A percentile compares a stretch with the other conserved stretches of the same genome.
These are phyloP conservation scores for Penicillium fuscoglaucum DNA, from an alignment of 2,329 filamentous ascomycete species.

Conservation along the genomic window DNA sequence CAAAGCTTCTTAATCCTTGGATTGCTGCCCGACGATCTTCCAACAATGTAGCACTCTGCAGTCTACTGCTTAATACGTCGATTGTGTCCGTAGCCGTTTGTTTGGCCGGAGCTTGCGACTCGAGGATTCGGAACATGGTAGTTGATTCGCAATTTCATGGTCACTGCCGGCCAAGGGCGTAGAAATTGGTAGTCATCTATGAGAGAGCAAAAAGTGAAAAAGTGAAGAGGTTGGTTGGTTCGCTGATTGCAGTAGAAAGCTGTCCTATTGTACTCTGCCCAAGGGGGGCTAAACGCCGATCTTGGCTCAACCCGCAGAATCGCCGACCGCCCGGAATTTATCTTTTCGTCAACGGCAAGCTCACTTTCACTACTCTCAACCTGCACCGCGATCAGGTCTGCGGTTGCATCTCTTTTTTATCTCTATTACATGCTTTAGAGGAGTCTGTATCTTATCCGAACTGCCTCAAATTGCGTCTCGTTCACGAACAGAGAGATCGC, in stretches of 20 bases:
- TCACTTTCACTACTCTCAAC: slow-evolving; percentile 11
- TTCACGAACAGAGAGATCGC: slow-evolving; percentile 2
- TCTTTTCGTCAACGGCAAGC: slow-evolving; percentile 22
- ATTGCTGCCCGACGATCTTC: slow-evolving; percentile 95
- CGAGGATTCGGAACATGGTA: slow-evolving; percentile 59
- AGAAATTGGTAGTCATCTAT: slow-evolving; percentile 34
- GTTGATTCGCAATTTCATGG: slow-evolving; percentile 41
- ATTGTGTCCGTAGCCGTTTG: slow-evolving; percentile 97
- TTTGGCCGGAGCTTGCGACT: slow-evolving; percentile 79
- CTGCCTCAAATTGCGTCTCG: neutral
- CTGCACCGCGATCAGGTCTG: slow-evolving; percentile 19
- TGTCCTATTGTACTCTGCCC: slow-evolving; percentile 24
- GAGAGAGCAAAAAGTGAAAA: slow-evolving; percentile 9
- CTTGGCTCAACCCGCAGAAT: slow-evolving; percentile 18
- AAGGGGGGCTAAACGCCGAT: slow-evolving; percentile 22
- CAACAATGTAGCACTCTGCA: slow-evolving; percentile 84
- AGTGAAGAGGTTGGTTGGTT: slow-evolving; percentile 3
- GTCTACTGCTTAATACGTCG: slow-evolving; percentile 78
- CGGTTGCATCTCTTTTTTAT: slow-evolving; percentile 14
- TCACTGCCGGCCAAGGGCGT: slow-evolving; percentile 36
- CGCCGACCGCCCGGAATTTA: slow-evolving; percentile 25
- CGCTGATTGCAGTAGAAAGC: slow-evolving; percentile 21
- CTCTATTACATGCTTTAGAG: neutral
- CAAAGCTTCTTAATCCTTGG: slow-evolving; percentile 88
- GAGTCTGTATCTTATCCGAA: neutral